phyloP scores from a whole-genome alignment of 805 yeast species.

The Ogataea polymorpha region DNA sequence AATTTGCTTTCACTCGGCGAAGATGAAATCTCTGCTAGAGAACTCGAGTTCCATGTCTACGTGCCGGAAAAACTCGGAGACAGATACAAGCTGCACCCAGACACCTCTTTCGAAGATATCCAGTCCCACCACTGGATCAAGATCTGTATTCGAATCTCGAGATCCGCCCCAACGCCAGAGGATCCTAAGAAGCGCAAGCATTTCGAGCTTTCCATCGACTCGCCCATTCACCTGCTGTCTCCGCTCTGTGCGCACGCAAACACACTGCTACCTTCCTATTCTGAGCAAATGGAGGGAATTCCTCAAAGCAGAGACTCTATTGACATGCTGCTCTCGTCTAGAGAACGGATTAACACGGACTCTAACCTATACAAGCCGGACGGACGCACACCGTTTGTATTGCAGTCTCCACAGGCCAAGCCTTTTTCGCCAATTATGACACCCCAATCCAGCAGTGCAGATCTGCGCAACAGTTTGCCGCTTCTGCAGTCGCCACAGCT shows the following conservation, averaged over 20 bases:
- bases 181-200: constrained; percentile 66
- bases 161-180: constrained; percentile 49
- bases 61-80: constrained; percentile 69
- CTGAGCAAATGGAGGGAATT: constrained; percentile 20
- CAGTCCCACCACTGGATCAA: constrained; percentile 96
- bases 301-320: constrained; percentile 11
- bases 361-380: constrained; percentile 56
- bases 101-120: constrained; percentile 74
- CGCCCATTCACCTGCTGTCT: constrained; percentile 83
- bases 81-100: constrained; percentile 69
- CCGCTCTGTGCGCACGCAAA: constrained; percentile 78
- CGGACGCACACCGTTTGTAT: constrained; percentile 38
- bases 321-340: constrained; percentile 29
- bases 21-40: constrained; percentile 65
- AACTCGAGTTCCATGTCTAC: constrained; percentile 80
- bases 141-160: constrained; percentile 76
- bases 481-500: constrained; percentile 8
- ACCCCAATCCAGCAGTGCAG: constrained; percentile 31
- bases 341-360: constrained; percentile 28
- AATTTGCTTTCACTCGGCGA: constrained; percentile 42
- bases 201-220: constrained; percentile 91
- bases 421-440: constrained; percentile 49
- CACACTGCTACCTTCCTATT: constrained; percentile 73
- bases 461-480: constrained; percentile 18
- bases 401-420: constrained; percentile 63